Evolutionary conservation across 176 grass and related monocot genomes (phyloP).

Genomic region (Stipa capillata): DNA sequence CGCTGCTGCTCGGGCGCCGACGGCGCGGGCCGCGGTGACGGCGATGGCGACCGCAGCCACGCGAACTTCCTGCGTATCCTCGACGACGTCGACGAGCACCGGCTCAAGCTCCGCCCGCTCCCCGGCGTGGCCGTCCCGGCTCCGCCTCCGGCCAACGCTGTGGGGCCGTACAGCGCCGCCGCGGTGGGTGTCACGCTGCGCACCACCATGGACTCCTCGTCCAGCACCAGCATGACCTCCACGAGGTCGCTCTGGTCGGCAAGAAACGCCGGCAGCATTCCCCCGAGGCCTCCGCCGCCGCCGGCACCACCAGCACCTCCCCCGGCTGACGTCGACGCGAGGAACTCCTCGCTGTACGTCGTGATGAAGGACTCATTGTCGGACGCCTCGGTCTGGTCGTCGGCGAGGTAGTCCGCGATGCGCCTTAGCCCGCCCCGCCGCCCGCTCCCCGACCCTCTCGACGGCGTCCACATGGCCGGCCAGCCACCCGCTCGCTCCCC

Average conservation of each 20-base stretch:
- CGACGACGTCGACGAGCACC: slow-evolving; percentile 69
- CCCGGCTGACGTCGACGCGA: neutral
- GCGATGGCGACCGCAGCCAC: slow-evolving; percentile 65
- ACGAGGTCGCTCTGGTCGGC: slow-evolving; percentile 63
- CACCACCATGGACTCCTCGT: slow-evolving; percentile 81
- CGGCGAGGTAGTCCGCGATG: slow-evolving; percentile 65
- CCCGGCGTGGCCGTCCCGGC: slow-evolving; percentile 9
- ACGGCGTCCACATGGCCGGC: slow-evolving; percentile 40
- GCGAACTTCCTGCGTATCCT: slow-evolving; percentile 69
- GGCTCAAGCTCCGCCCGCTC: slow-evolving; percentile 37
- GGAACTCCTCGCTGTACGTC: slow-evolving; percentile 23
- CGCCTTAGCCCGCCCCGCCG: slow-evolving; percentile 41
- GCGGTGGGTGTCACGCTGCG: slow-evolving; percentile 56
- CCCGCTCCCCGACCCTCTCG: slow-evolving; percentile 33
- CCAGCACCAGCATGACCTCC: slow-evolving; percentile 74
- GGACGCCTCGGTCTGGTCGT: slow-evolving; percentile 46
- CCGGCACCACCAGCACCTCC: neutral
- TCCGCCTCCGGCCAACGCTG: neutral
- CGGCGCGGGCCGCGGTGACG: neutral
- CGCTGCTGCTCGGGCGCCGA: neutral
- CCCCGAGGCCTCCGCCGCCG: neutral
- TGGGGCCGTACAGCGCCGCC: neutral
- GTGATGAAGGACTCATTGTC: slow-evolving; percentile 64
- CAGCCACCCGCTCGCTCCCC: no score
- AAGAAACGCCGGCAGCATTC: slow-evolving; percentile 56